Evolutionary conservation across 106 monocot genomes (phyloP), one percentile per base, ranked within the genome.

Genomic region (Apostasia ramifera): DNA sequence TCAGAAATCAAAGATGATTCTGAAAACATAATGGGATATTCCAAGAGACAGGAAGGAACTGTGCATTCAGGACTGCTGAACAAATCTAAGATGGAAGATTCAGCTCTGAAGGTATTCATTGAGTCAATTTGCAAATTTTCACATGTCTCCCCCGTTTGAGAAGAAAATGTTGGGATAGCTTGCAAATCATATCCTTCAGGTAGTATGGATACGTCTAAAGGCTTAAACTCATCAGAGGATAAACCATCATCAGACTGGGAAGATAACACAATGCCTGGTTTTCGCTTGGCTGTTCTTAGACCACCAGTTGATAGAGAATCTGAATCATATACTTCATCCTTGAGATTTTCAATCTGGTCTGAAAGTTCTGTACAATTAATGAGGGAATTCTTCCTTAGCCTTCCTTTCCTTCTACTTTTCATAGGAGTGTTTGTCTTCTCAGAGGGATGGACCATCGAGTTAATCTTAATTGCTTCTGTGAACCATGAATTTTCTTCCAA

Each of bases 181-280:
- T 13, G 62, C 57, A 49, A 42, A 48, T 60, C 57, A 26, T 57
- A 10, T 10, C 2, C 8, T 47, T 51, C 26, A 39, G 38, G 12
- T 51, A 50, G 44, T 9, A 26, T 15, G 47, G 39, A 65, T 26
- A 14, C 45, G 40, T 76, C 55, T 52, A n/a, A 5, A n/a, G 7
- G 39, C 67, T 63, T 68, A 80, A 74, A 47, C 40, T 59, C 68
- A 58, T 76, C 69, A 76, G 57, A 59, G 44, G 63, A 55, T 56
- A 42, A 53, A 0, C 73, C 81, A 65, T 93, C 87, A 44, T 78
- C 97, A 38, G 89, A 95, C 26, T 88, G 69, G 12, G 90, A 90
- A 43, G 80, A 87, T 44, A 98, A 40, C 15, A 98, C 40, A 53
- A 70, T 67, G 51, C 66, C 6, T 77, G 13, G 51, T 39, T 53